phyloP scores from a whole-genome alignment of 2,329 filamentous ascomycete species.

The Ophiostoma triangulosporum region DNA sequence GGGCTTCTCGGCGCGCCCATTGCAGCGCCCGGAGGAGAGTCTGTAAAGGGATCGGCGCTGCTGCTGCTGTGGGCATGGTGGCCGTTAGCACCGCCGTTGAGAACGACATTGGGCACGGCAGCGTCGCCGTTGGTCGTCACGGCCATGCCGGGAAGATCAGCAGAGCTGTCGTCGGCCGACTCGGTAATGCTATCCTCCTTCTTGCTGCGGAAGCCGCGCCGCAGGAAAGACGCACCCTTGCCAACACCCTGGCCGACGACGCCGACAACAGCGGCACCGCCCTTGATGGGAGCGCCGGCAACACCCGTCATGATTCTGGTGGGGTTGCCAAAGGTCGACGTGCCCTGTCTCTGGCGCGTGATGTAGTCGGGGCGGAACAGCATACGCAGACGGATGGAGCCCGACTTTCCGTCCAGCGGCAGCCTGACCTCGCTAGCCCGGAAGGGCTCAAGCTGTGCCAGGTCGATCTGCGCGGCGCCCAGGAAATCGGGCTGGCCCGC shows the following conservation, averaged over 20 bases:
- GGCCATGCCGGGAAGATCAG: conserved; percentile 22
- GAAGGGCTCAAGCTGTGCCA: conserved; percentile 76
- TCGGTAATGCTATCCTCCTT: conserved; percentile 37
- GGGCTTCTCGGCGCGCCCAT: not conserved
- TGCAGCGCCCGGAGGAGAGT: conserved; percentile 22
- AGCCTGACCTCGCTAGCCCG: conserved; percentile 61
- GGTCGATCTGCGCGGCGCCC: conserved; percentile 62
- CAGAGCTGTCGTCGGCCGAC: not conserved
- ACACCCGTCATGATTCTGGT: conserved; percentile 76
- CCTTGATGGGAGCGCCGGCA: conserved; percentile 85
- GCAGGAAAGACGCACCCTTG: conserved; percentile 82
- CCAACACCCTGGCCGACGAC: conserved; percentile 66
- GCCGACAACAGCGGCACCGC: conserved; percentile 62
- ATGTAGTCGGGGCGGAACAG: conserved; percentile 92
- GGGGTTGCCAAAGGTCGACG: conserved; percentile 85
- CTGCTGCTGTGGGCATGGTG: conserved; percentile 14
- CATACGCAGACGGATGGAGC: conserved; percentile 66
- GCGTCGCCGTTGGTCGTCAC: conserved; percentile 32
- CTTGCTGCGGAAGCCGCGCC: conserved; percentile 64
- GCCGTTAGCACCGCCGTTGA: conserved; percentile 30
- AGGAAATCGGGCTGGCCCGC: conserved; percentile 86
- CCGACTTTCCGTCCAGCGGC: conserved; percentile 77
- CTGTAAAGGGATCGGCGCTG: conserved; percentile 14
- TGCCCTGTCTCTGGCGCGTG: conserved; percentile 72
- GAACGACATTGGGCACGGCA: conserved; percentile 18